Evolutionary conservation across 2,329 filamentous ascomycete genomes (phyloP).

Genomic region (Macrophomina tecta): DNA sequence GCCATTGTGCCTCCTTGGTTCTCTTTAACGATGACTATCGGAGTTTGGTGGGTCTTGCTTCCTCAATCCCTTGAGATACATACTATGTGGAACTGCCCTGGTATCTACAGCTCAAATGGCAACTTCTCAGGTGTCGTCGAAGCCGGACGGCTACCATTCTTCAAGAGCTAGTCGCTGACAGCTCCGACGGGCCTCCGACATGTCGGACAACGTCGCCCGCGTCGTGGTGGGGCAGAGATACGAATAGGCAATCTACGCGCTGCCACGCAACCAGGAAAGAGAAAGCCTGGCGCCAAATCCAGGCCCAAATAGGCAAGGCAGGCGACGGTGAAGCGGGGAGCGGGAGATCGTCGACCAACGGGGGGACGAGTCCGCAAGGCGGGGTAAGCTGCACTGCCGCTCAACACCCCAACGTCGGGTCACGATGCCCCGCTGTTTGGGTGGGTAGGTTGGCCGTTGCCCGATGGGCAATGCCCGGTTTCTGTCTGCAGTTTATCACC

Average conservation of each 20-base stretch:
- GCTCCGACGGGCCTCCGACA: neutral
- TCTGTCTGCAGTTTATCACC: neutral
- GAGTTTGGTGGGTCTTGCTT: too few species aligned
- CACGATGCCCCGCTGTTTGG: neutral
- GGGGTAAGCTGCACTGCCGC: constrained; percentile 2
- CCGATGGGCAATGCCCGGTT: neutral
- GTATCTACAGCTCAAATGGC: too few species aligned
- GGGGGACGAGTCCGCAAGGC: neutral
- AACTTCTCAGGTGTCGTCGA: neutral
- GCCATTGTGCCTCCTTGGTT: neutral
- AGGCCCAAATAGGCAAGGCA: neutral
- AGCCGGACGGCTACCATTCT: too few species aligned
- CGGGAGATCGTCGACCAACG: constrained; percentile 26
- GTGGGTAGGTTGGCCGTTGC: constrained; percentile 5
- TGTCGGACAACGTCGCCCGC: constrained; percentile 13
- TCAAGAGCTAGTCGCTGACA: neutral
- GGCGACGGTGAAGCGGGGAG: neutral
- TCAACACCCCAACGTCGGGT: neutral
- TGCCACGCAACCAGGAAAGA: neutral
- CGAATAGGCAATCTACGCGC: neutral
- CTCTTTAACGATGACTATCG: neutral
- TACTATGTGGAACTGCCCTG: too few species aligned
- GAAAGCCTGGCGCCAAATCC: neutral
- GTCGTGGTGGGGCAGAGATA: neutral
- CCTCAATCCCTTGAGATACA: too few species aligned